Percentiles rank a stretch among this genome's conserved stretches.
Evolutionary conservation across 495 filamentous ascomycete genomes (phyloP).

Genomic region (Penicillium soppii): DNA sequence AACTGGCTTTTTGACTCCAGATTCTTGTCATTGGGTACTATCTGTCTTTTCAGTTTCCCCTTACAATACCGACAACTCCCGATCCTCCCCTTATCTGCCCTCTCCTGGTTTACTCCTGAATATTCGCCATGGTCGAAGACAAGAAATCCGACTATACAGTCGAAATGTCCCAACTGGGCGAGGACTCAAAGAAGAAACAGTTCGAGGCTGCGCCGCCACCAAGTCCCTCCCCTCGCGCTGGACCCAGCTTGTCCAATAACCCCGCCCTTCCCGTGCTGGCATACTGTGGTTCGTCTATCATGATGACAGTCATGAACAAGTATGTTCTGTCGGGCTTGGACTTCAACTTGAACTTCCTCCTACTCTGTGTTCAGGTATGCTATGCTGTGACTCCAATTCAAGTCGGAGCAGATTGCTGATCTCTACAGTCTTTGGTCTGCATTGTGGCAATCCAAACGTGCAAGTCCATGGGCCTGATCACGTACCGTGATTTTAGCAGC

Average conservation of each 20-base stretch:
- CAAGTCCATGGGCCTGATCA: slow-evolving; percentile 82
- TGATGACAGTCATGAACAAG: slow-evolving; percentile 99
- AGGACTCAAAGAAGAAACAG: slow-evolving; percentile 48
- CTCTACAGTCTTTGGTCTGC: slow-evolving; percentile 81
- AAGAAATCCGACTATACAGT: slow-evolving; percentile 81
- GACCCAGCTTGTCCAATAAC: slow-evolving; percentile 58
- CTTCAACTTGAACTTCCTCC: slow-evolving; percentile 97
- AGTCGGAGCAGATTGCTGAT: slow-evolving; percentile 9
- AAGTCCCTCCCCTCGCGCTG: slow-evolving; percentile 36
- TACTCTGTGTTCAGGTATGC: slow-evolving; percentile 86
- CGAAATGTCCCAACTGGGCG: slow-evolving; percentile 67
- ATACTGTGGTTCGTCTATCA: slow-evolving; percentile 92
- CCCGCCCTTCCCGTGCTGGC: slow-evolving; percentile 78
- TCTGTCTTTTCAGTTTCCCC: slow-evolving; percentile 3
- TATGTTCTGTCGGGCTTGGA: slow-evolving; percentile 87
- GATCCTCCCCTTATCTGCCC: not conserved
- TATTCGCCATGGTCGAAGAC: slow-evolving; percentile 64
- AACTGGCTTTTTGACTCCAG: not conserved
- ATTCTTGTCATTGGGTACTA: slow-evolving; percentile 5
- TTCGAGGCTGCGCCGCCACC: slow-evolving; percentile 48
- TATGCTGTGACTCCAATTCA: not conserved
- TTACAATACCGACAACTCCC: not conserved
- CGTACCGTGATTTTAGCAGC: slow-evolving; percentile 83
- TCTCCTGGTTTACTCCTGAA: too few species aligned
- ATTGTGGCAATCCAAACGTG: slow-evolving; percentile 81